Evolutionary conservation across 768 basidiomycete species (phyloP).

Genomic region (Chiua virens): DNA sequence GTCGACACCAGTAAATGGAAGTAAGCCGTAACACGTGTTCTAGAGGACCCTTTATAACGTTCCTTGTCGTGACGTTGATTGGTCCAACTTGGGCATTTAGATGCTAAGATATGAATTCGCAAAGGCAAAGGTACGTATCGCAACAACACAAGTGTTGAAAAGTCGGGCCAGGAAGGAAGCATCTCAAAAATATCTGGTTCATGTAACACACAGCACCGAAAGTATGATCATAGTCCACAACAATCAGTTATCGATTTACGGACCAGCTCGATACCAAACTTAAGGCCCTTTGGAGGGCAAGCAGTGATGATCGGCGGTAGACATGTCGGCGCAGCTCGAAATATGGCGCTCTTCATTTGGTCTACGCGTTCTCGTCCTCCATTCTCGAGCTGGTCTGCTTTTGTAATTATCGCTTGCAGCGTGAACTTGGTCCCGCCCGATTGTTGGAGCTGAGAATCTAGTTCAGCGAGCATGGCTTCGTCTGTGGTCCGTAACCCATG

Average conservation of each 20-base stretch:
- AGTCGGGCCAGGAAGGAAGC: too few relatives aligned
- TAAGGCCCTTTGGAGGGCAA: constrained; percentile 45
- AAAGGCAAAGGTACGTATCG: too few relatives aligned
- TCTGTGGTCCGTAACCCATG: constrained; percentile 62
- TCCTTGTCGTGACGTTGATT: too few relatives aligned
- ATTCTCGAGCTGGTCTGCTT: constrained; percentile 52
- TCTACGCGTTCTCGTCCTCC: constrained; percentile 38
- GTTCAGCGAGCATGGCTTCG: constrained; percentile 56
- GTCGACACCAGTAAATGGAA: too few relatives aligned
- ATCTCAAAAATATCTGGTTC: not conserved
- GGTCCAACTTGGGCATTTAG: too few relatives aligned
- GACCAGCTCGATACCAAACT: constrained; percentile 57
- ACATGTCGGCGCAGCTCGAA: constrained; percentile 55
- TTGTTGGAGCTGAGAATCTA: constrained; percentile 36
- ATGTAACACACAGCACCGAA: not conserved
- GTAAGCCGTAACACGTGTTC: too few relatives aligned
- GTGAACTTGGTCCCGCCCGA: constrained; percentile 48
- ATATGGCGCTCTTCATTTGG: constrained; percentile 51
- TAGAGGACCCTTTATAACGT: too few relatives aligned
- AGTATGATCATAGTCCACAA: constrained; percentile 41
- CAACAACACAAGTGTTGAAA: not conserved
- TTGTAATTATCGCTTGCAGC: constrained; percentile 72
- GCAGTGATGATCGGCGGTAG: constrained; percentile 63
- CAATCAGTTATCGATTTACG: constrained; percentile 60
- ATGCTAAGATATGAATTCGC: too few relatives aligned